Conservation (phyloP, 257 asterid genomes). For the Anisodus tanguticus region DNA sequence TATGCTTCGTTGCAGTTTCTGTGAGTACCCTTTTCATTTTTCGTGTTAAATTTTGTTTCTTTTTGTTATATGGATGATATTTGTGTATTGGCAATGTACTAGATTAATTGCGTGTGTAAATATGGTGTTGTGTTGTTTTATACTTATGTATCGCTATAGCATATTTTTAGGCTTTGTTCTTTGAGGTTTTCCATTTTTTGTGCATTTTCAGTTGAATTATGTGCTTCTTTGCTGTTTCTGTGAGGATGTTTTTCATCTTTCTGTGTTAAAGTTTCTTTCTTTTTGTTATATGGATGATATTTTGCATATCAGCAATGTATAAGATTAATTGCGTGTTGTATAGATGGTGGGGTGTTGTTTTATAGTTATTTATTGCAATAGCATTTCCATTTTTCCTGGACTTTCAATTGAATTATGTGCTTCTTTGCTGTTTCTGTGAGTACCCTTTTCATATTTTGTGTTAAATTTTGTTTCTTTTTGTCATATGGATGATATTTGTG, state of each 20-base stretch:
- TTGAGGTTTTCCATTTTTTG: neutral
- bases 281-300: too few species aligned
- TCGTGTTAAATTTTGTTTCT: neutral
- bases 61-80: neutral
- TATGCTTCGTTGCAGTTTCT: neutral
- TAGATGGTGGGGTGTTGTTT: too few species aligned
- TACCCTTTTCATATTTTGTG: neutral
- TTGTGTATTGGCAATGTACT: neutral
- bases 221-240: too few species aligned
- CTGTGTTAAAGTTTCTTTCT: too few species aligned
- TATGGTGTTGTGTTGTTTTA: neutral
- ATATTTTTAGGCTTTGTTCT: neutral
- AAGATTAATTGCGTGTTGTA: too few species aligned
- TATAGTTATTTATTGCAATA: too few species aligned
- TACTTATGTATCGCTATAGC: neutral
- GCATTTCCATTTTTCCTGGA: neutral
- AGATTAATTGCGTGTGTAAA: neutral
- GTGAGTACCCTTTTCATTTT: neutral
- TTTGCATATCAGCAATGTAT: too few species aligned
- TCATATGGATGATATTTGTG: neutral
- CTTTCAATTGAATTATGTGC: neutral
- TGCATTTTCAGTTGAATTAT: too few species aligned
- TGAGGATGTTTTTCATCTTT: too few species aligned
- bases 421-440: constrained; percentile 4
- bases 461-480: neutral